Base-by-base conservation (phyloP, 106 monocot genomes). In the Cymbidium sinense region DNA sequence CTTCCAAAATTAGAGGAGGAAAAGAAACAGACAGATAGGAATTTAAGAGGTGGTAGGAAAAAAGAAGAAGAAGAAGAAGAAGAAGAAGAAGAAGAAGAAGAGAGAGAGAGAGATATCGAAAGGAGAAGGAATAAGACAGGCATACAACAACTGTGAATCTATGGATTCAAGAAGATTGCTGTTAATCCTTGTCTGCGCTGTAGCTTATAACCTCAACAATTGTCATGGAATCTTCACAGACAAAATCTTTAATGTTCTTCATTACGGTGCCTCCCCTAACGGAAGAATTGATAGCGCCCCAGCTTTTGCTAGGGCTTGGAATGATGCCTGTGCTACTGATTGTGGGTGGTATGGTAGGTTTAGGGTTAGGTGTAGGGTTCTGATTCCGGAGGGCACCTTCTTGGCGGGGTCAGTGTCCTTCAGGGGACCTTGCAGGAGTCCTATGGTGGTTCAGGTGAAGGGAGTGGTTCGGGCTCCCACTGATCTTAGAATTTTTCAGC, bases 291-390 rank as follows among this genome's bases (percentile, higher is more conserved):
- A 74, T 41, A 47, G 74, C 4, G 74, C 74, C 5, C 31, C 9
- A 72, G 79, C 79, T 11, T 79, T 79, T 36, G 19, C 35, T 25
- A 54, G 10, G 52, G 79, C 79, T 15, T 79, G 79, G 79, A 20
- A 58, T 18, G 79, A 71, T 7, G 79, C 79, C 5, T 79, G 79
- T 54, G 55, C 36, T n/a, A 21, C 47, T 3, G 37, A 79, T 39
- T 69, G 79, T 8, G 43, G 74, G 5, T 74, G 41, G 41, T 44
- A 43, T 11, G 25, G 74, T 8, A 11, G 34, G 23, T 15, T 31
- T 7, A 54, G 79, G 54, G 33, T 79, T 7, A 52, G 50, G 55
- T 18, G 72, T 7, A 73, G 79, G 72, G 33, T 79, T 1, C 34
- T 79, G 73, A 79, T 79, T 34, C 79, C 79, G 35, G 34, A 27